phyloP scores from a whole-genome alignment of 2,329 filamentous ascomycete genomes.

The Metarhizium sp. region DNA sequence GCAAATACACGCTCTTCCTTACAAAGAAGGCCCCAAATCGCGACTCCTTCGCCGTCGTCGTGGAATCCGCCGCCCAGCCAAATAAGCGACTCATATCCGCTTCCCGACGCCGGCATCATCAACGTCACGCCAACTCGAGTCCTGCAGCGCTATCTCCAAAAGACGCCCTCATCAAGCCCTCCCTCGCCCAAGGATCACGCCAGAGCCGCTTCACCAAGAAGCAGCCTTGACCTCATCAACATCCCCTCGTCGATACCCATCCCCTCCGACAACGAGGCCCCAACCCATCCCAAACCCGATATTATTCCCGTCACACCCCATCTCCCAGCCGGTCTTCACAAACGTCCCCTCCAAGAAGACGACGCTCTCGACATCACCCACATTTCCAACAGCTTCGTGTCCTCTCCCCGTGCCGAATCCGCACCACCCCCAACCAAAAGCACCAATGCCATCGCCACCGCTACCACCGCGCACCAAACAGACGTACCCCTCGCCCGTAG shows the following conservation, averaged over 20 bases:
- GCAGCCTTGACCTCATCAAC: not conserved
- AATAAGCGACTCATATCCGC: conserved; percentile 45
- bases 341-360: conserved; percentile 1
- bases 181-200: conserved; percentile 8
- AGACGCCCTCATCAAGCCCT: conserved; percentile 1
- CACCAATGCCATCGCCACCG: conserved; percentile 8
- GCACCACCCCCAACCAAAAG: conserved; percentile 21
- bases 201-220: not conserved
- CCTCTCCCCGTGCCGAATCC: conserved; percentile 18
- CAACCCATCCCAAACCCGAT: not conserved
- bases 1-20: conserved; percentile 1
- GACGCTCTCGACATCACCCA: conserved; percentile 20
- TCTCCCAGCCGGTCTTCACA: not conserved
- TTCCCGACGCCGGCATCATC: conserved; percentile 20
- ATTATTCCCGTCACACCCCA: conserved; percentile 18
- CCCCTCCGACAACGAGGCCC: conserved; percentile 1
- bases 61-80: conserved; percentile 38
- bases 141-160: conserved; percentile 38
- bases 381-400: conserved; percentile 20
- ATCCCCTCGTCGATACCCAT: conserved; percentile 9
- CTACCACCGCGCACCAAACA: not conserved
- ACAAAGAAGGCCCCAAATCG: conserved; percentile 8
- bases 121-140: conserved; percentile 38
- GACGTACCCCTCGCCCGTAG: conserved; percentile 15
- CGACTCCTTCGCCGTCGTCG: conserved; percentile 19